Evolutionary conservation across 305 asterid species (phyloP).

Genomic region (Fraxinus albicans): DNA sequence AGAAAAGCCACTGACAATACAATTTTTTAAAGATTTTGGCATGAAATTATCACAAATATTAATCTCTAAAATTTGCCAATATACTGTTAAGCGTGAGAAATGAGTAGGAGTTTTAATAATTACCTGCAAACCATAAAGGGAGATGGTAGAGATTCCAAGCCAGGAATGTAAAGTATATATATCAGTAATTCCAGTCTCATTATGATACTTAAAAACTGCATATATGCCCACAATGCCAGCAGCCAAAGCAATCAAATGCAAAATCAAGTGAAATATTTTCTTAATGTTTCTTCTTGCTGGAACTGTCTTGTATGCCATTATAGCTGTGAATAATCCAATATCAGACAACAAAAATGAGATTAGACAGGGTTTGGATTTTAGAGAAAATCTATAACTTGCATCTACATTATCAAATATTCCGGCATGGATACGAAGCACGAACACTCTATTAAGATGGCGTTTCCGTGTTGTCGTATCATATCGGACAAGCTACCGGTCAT

Average conservation of each 20-base stretch:
- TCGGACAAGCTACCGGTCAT: background rate
- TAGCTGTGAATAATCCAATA: conserved; percentile 31
- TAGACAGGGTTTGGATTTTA: background rate
- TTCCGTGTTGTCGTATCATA: background rate
- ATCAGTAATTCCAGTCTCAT: conserved; percentile 29
- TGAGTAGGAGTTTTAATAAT: background rate
- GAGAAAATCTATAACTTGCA: background rate
- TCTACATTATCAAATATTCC: background rate
- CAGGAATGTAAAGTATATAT: conserved; percentile 68
- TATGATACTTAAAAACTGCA: conserved; percentile 63
- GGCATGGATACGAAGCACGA: background rate
- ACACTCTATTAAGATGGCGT: background rate
- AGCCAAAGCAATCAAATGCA: conserved; percentile 50
- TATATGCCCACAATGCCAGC: conserved; percentile 50
- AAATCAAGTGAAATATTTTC: conserved; percentile 41
- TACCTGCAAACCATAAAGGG: conserved; percentile 57
- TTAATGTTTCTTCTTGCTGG: conserved; percentile 29
- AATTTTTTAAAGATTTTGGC: background rate
- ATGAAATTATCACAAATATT: background rate
- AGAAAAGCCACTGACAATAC: conserved; percentile 47
- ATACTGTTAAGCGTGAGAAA: background rate
- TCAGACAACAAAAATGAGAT: background rate
- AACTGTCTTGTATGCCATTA: conserved; percentile 48
- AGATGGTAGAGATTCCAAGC: conserved; percentile 64
- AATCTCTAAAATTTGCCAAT: background rate